Evolutionary conservation across 352 stramenopile genomes (phyloP).

Genomic region (Pythium rishiriense): DNA sequence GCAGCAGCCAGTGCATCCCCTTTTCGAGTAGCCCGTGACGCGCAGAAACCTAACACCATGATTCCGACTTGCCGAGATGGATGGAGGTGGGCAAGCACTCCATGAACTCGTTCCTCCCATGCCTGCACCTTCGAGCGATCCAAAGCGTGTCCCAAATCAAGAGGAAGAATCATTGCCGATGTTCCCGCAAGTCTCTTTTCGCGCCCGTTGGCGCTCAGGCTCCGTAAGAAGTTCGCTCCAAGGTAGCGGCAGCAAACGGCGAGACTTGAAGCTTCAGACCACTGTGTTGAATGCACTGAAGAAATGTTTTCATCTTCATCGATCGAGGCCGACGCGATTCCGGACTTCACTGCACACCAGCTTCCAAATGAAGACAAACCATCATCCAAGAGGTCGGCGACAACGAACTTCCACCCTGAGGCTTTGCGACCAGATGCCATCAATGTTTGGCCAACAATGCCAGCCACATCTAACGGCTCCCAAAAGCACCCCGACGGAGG

Average conservation of each 20-base stretch:
- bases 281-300: slow-evolving; percentile 21
- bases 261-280: slow-evolving; percentile 31
- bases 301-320: slow-evolving; percentile 32
- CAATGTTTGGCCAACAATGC: slow-evolving; percentile 28
- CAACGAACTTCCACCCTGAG: slow-evolving; percentile 67
- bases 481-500: slow-evolving; percentile 15
- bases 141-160: slow-evolving; percentile 51
- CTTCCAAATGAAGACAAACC: slow-evolving; percentile 62
- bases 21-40: slow-evolving; percentile 1
- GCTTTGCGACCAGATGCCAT: background rate
- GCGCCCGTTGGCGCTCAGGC: slow-evolving; percentile 11
- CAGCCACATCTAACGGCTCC: slow-evolving; percentile 36
- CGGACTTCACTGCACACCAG: slow-evolving; percentile 66
- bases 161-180: slow-evolving; percentile 54
- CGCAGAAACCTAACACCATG: slow-evolving; percentile 43
- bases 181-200: slow-evolving; percentile 41
- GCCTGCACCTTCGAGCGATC: slow-evolving; percentile 29
- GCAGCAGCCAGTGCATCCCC: slow-evolving; percentile 21
- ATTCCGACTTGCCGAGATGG: slow-evolving; percentile 36
- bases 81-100: slow-evolving; percentile 35
- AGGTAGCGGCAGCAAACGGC: slow-evolving; percentile 64
- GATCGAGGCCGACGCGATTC: slow-evolving; percentile 28
- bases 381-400: slow-evolving; percentile 68
- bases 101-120: slow-evolving; percentile 48
- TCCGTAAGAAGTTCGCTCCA: slow-evolving; percentile 32